phyloP scores from a whole-genome alignment of 768 basidiomycete species.

The Pleurotus ostreatus region DNA sequence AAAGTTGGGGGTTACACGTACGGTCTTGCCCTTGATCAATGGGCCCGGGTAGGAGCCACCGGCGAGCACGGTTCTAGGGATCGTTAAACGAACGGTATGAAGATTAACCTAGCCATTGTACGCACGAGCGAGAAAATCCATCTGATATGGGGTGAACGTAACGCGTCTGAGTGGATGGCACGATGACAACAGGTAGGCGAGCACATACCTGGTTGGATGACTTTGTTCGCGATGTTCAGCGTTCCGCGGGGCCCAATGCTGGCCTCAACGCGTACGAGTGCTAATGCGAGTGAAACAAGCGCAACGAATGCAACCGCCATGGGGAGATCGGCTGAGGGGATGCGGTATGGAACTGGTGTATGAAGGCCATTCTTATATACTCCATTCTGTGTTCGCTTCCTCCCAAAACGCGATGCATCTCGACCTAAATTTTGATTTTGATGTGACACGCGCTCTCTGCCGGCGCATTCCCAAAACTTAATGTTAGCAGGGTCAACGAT shows the following conservation, averaged over 20 bases:
- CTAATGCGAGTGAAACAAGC: neutral
- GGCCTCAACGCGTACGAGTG: neutral
- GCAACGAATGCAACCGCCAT: neutral
- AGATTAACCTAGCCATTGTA: neutral
- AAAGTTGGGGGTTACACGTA: neutral
- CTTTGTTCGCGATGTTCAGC: neutral
- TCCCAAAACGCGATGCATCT: too few relatives aligned
- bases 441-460: too few relatives aligned
- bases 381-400: too few relatives aligned
- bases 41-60: constrained; percentile 30
- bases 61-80: neutral
- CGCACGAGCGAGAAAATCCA: neutral
- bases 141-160: neutral
- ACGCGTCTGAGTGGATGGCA: too few relatives aligned
- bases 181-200: too few relatives aligned
- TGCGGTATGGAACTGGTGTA: neutral
- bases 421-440: too few relatives aligned
- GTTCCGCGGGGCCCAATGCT: neutral
- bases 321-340: neutral
- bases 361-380: too few relatives aligned
- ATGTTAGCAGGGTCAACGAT: too few relatives aligned
- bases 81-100: neutral
- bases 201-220: neutral
- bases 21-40: constrained; percentile 27
- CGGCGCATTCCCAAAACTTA: too few relatives aligned